These are phyloP conservation scores for Penstemon barbatus DNA, from an alignment of 257 asterid species.

Conservation along the genomic window DNA sequence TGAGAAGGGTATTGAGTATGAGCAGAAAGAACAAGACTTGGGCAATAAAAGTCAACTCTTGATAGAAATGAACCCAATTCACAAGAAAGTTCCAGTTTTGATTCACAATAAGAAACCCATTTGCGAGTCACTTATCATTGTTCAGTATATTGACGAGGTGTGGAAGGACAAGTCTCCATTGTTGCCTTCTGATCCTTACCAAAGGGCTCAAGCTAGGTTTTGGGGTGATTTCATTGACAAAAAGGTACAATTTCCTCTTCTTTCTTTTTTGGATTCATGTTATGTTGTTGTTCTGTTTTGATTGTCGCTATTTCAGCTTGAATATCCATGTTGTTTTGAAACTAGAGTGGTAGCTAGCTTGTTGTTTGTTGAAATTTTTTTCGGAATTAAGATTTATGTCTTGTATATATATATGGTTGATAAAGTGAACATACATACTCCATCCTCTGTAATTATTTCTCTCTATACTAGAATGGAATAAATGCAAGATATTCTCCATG, in stretches of 20 bases:
- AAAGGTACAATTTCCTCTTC: conserved; percentile 10
- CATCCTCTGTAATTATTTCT: too few species aligned
- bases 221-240: conserved; percentile 27
- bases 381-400: too few species aligned
- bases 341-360: too few species aligned
- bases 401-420: too few species aligned
- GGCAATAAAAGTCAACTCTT: conserved; percentile 23
- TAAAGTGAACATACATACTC: too few species aligned
- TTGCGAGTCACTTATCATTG: conserved; percentile 22
- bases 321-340: too few species aligned
- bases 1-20: conserved; percentile 46
- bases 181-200: conserved; percentile 27
- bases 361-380: too few species aligned
- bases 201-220: conserved; percentile 20
- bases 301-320: background rate
- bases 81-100: conserved; percentile 43
- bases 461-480: too few species aligned
- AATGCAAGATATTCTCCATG: too few species aligned
- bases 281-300: background rate
- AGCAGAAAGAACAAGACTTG: conserved; percentile 40
- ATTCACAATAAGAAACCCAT: conserved; percentile 35
- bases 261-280: background rate
- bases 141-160: conserved; percentile 26
- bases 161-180: conserved; percentile 22
- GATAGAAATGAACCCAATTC: conserved; percentile 44